Conservation (phyloP, 2,329 filamentous ascomycete species). For the Pseudopithomyces maydicus region DNA sequence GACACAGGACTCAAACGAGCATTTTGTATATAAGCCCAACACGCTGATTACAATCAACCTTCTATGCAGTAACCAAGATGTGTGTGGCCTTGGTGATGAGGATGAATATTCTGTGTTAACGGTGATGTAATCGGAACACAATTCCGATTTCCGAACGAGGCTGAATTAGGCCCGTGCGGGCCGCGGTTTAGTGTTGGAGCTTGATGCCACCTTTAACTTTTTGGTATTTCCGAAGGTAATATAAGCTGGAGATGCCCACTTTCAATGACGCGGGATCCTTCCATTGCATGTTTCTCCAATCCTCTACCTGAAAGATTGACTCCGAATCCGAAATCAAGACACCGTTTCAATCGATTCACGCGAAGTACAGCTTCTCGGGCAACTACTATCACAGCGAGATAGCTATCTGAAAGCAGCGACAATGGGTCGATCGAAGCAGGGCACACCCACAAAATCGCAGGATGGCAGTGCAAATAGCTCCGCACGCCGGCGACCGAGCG, state of each 20-base stretch:
- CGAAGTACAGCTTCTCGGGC: background rate
- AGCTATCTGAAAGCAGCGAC: background rate
- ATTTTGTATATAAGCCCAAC: no score
- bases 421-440: slow-evolving; percentile 38
- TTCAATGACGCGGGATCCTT: background rate
- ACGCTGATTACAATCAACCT: no score
- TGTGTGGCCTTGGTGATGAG: no score
- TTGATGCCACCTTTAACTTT: slow-evolving; percentile 40
- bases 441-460: slow-evolving; percentile 26
- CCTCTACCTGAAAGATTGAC: background rate
- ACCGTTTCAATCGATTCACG: background rate
- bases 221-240: slow-evolving; percentile 10
- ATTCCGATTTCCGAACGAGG: slow-evolving; percentile 25
- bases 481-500: slow-evolving; percentile 26
- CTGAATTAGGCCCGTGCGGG: slow-evolving; percentile 20
- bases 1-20: background rate
- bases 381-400: background rate
- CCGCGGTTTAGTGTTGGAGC: slow-evolving; percentile 31
- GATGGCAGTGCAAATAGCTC: slow-evolving; percentile 30
- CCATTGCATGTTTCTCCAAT: slow-evolving; percentile 2
- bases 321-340: background rate
- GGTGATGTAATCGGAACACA: background rate
- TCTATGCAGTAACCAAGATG: no score
- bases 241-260: slow-evolving; percentile 6
- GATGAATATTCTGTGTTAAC: no score